A percentile compares a stretch with the other conserved stretches of the same genome.
phyloP scores from a whole-genome alignment of 352 stramenopile species.

The Phytopythium litorale region DNA sequence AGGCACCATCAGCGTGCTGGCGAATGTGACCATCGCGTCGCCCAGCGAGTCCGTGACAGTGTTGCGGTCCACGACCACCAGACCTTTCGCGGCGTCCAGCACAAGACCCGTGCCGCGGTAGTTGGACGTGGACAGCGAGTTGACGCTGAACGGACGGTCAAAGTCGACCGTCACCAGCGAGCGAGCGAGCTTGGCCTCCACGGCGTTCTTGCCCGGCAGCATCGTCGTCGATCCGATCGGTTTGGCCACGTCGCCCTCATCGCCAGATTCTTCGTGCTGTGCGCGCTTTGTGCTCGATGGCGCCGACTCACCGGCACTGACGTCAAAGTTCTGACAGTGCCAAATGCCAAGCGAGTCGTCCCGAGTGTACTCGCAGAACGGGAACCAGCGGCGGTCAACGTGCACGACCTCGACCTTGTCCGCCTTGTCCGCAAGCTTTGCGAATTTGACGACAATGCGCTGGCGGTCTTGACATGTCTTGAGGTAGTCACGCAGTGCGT shows the following conservation, averaged over 20 bases:
- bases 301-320: background rate
- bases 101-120: slow-evolving; percentile 87
- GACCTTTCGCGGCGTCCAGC: slow-evolving; percentile 79
- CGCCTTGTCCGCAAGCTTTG: slow-evolving; percentile 65
- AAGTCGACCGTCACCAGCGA: slow-evolving; percentile 86
- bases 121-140: slow-evolving; percentile 82
- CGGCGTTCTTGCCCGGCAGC: slow-evolving; percentile 74
- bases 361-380: slow-evolving; percentile 77
- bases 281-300: background rate
- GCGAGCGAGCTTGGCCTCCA: slow-evolving; percentile 78
- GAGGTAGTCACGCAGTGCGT: slow-evolving; percentile 78
- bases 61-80: slow-evolving; percentile 92
- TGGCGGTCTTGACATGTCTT: slow-evolving; percentile 71
- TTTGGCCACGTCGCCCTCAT: slow-evolving; percentile 12
- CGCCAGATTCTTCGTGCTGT: background rate
- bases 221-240: slow-evolving; percentile 75
- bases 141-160: slow-evolving; percentile 82
- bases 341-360: slow-evolving; percentile 78
- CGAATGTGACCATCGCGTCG: slow-evolving; percentile 89
- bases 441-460: slow-evolving; percentile 84
- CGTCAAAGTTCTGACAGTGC: slow-evolving; percentile 68
- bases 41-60: slow-evolving; percentile 88
- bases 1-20: slow-evolving; percentile 86
- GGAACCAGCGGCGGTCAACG: slow-evolving; percentile 91
- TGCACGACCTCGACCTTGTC: slow-evolving; percentile 85